Percentiles rank a stretch among this genome's conserved stretches.
phyloP scores from a whole-genome alignment of 2,329 filamentous ascomycete species.

The Blumeria hordei region DNA sequence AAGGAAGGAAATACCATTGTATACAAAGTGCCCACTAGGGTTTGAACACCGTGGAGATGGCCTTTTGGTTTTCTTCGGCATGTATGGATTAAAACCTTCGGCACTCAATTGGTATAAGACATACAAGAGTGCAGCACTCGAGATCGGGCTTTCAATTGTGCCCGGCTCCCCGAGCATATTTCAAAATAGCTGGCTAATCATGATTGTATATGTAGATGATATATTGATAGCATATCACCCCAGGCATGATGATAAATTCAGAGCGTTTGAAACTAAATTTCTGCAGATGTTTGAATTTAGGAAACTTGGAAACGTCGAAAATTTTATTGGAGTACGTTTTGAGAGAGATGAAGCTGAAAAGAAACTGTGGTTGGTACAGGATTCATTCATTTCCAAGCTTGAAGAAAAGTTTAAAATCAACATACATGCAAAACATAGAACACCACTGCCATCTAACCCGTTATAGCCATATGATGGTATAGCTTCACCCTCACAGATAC shows the following conservation, averaged over 20 bases:
- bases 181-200: no score
- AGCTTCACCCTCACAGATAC: not conserved
- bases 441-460: not conserved
- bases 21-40: not conserved
- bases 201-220: not conserved
- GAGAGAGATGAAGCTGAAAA: no score
- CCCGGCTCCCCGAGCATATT: not conserved
- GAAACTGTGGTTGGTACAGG: not conserved
- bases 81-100: not conserved
- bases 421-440: not conserved
- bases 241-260: not conserved
- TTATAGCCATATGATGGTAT: not conserved
- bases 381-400: not conserved
- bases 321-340: not conserved
- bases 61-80: not conserved
- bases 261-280: not conserved
- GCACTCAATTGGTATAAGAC: not conserved
- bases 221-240: not conserved
- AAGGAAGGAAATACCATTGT: no score
- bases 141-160: not conserved
- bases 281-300: not conserved
- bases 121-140: not conserved
- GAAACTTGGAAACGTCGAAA: not conserved
- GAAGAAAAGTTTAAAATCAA: not conserved
- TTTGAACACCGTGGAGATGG: not conserved